Evolutionary conservation across 2,329 filamentous ascomycete genomes (phyloP).

Genomic region (Dothideomycetes sp.): DNA sequence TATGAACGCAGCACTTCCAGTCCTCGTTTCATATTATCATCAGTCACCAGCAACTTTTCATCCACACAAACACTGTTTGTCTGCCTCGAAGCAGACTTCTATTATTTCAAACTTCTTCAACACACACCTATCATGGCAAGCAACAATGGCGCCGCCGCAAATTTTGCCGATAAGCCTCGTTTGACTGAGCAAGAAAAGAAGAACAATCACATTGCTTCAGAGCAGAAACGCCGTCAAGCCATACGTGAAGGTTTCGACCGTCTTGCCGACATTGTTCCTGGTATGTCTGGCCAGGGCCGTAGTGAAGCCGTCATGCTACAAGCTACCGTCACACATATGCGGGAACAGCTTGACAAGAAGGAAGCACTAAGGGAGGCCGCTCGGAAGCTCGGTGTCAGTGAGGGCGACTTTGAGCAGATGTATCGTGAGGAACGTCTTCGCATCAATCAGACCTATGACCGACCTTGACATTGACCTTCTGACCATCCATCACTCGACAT

Average conservation of each 20-base stretch:
- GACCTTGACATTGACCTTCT: constrained; percentile 1
- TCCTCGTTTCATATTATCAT: no score
- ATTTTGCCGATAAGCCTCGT: constrained; percentile 47
- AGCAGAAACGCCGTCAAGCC: constrained; percentile 58
- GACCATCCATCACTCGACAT: no score
- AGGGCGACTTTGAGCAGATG: constrained; percentile 19
- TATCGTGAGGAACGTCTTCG: constrained; percentile 15
- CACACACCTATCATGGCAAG: constrained; percentile 2
- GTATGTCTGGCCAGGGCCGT: constrained; percentile 70
- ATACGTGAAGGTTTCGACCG: constrained; percentile 79
- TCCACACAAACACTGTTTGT: no score
- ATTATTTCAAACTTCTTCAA: background rate
- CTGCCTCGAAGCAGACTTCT: background rate
- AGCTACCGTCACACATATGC: constrained; percentile 36
- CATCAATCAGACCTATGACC: constrained; percentile 11
- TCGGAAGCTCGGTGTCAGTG: constrained; percentile 18
- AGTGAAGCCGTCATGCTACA: constrained; percentile 79
- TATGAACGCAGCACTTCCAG: no score
- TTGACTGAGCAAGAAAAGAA: constrained; percentile 64
- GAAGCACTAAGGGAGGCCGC: constrained; percentile 29
- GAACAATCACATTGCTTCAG: constrained; percentile 62
- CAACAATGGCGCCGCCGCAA: constrained; percentile 9
- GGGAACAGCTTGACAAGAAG: constrained; percentile 31
- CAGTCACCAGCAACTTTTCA: no score
- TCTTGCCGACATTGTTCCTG: constrained; percentile 70